Conservation (phyloP, 2,329 filamentous ascomycete genomes). For the Colletotrichum noveboracense region DNA sequence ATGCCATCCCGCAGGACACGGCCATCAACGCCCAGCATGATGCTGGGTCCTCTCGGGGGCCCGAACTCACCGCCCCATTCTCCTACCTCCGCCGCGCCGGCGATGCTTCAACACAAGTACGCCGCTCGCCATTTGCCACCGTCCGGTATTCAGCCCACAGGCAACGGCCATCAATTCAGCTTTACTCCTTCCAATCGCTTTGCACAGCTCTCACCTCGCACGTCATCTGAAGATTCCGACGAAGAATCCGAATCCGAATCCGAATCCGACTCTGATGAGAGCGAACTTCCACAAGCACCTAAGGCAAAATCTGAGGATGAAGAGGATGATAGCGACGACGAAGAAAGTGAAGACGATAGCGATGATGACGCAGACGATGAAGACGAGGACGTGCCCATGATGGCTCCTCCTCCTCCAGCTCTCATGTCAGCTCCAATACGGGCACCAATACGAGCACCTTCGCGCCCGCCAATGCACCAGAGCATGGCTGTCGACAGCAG, state of each 20-base stretch:
- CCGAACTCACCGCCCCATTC: conserved; percentile 55
- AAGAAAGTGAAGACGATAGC: conserved; percentile 3
- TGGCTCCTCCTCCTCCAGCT: not conserved
- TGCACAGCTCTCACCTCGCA: conserved; percentile 36
- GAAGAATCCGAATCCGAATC: conserved; percentile 10
- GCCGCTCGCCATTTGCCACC: conserved; percentile 34
- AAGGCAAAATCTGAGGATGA: not conserved
- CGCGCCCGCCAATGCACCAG: not conserved
- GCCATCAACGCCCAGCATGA: conserved; percentile 47
- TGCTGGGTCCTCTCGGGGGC: conserved; percentile 36
- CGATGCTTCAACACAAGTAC: conserved; percentile 34
- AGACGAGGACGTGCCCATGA: conserved; percentile 11
- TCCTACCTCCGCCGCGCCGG: conserved; percentile 42
- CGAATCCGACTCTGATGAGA: conserved; percentile 3
- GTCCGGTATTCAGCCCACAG: conserved; percentile 47
- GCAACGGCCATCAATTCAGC: conserved; percentile 47
- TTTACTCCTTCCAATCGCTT: conserved; percentile 29
- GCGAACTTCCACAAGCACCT: not conserved
- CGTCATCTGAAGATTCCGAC: conserved; percentile 30
- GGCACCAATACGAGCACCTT: not conserved
- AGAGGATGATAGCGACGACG: conserved; percentile 8
- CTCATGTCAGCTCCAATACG: conserved; percentile 14
- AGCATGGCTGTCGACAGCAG: not conserved
- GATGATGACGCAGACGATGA: conserved; percentile 3
- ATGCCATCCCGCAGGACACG: conserved; percentile 39